phyloP scores from a whole-genome alignment of 306 rosid species.

The Malus orientalis region DNA sequence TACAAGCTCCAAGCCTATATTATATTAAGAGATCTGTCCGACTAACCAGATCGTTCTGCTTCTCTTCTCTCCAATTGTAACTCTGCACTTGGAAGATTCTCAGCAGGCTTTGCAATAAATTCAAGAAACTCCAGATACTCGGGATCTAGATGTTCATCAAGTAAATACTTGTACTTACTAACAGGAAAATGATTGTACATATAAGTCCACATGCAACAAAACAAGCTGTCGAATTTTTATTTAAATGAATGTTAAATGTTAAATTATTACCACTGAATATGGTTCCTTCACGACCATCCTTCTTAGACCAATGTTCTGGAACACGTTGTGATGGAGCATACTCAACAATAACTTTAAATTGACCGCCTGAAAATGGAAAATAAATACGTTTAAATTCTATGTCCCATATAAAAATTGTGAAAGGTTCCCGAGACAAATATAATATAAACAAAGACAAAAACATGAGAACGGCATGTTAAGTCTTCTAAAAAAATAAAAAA shows the following conservation, averaged over 20 bases:
- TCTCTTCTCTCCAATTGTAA: constrained; percentile 74
- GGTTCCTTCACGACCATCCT: constrained; percentile 69
- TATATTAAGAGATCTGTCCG: neutral
- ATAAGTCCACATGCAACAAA: constrained; percentile 19
- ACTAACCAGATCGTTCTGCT: constrained; percentile 68
- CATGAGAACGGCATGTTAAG: neutral
- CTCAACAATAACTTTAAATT: constrained; percentile 60
- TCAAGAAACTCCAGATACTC: constrained; percentile 73
- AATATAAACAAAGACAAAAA: neutral
- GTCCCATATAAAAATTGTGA: neutral
- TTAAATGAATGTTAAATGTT: neutral
- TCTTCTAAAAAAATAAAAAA: neutral
- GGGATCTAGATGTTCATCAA: constrained; percentile 53
- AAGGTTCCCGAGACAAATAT: neutral
- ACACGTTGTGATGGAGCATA: constrained; percentile 77
- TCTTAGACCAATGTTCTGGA: constrained; percentile 50
- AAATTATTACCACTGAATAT: constrained; percentile 42
- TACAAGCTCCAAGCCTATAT: neutral
- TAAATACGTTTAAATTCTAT: neutral
- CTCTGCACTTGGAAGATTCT: constrained; percentile 84
- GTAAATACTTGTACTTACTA: constrained; percentile 35
- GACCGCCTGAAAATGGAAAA: constrained; percentile 38
- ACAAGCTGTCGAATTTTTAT: neutral
- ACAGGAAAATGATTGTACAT: constrained; percentile 21
- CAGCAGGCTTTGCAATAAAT: constrained; percentile 55